Evolutionary conservation across 2,329 filamentous ascomycete species (phyloP).

Genomic region (Ophiognomonia clavigignenti-juglandacearum): DNA sequence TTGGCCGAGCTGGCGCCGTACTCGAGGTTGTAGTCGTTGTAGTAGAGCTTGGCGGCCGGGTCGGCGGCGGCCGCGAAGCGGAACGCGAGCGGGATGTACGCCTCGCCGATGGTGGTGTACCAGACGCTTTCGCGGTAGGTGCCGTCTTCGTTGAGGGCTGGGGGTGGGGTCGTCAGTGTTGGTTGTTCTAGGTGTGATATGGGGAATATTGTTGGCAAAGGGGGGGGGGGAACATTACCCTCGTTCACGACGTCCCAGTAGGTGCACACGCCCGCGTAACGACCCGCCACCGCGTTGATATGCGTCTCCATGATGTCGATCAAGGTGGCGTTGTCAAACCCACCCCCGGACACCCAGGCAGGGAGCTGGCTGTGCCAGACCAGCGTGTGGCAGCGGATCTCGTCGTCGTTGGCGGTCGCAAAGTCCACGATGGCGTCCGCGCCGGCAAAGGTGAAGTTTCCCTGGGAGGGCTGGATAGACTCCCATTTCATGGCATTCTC

Average conservation of each 20-base stretch:
- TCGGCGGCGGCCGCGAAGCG: slow-evolving; percentile 39
- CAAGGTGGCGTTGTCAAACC: slow-evolving; percentile 49
- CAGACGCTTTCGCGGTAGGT: slow-evolving; percentile 41
- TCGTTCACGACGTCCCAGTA: slow-evolving; percentile 54
- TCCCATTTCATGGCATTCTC: slow-evolving; percentile 50
- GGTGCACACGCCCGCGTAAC: slow-evolving; percentile 42
- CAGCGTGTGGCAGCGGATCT: slow-evolving; percentile 51
- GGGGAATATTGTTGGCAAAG: too few species aligned
- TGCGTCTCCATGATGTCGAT: slow-evolving; percentile 47
- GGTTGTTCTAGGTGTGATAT: too few species aligned
- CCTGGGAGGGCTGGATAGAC: slow-evolving; percentile 48
- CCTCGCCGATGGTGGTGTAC: slow-evolving; percentile 41
- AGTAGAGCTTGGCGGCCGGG: slow-evolving; percentile 45
- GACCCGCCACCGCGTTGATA: slow-evolving; percentile 38
- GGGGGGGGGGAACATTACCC: too few species aligned
- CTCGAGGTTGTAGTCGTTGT: slow-evolving; percentile 51
- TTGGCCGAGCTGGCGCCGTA: slow-evolving; percentile 24
- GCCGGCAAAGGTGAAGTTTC: slow-evolving; percentile 48
- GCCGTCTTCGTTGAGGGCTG: slow-evolving; percentile 43
- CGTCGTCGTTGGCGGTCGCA: slow-evolving; percentile 32
- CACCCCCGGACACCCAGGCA: slow-evolving; percentile 39
- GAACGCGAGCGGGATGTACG: slow-evolving; percentile 48
- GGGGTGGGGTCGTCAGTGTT: too few species aligned
- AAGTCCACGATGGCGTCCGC: slow-evolving; percentile 42
- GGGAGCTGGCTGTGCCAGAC: slow-evolving; percentile 45